Evolutionary conservation across 1,139 yeast species (phyloP).

Genomic region (Torulaspora globosa): DNA sequence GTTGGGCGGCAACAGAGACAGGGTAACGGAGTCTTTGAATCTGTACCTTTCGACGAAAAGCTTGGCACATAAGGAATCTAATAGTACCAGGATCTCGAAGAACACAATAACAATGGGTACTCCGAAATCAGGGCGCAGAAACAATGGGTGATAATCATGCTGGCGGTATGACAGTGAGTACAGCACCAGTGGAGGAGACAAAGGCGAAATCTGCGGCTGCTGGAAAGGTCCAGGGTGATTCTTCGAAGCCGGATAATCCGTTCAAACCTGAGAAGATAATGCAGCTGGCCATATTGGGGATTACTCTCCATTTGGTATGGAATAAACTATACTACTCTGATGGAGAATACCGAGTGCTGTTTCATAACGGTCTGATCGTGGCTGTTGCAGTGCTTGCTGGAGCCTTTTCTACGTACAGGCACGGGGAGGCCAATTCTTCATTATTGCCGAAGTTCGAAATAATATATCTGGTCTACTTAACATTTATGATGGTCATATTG

Average conservation of each 20-base stretch:
- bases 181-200: neutral
- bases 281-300: constrained; percentile 20
- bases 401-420: constrained; percentile 11
- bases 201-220: neutral
- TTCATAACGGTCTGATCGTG: constrained; percentile 11
- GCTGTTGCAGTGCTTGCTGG: constrained; percentile 15
- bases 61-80: neutral
- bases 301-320: constrained; percentile 17
- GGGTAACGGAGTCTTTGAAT: neutral
- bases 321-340: constrained; percentile 9
- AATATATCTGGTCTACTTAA: constrained; percentile 28
- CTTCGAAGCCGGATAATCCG: constrained; percentile 6
- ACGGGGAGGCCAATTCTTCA: constrained; percentile 5
- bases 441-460: constrained; percentile 23
- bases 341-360: constrained; percentile 7
- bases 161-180: constrained; percentile 1
- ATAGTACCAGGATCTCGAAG: neutral
- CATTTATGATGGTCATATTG: constrained; percentile 26
- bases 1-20: neutral
- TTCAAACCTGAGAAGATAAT: constrained; percentile 16
- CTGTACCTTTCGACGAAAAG: neutral
- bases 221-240: neutral
- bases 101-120: neutral
- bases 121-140: neutral
- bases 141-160: neutral